phyloP scores from a whole-genome alignment of 306 rosid genomes.

The Prunus dulcis region DNA sequence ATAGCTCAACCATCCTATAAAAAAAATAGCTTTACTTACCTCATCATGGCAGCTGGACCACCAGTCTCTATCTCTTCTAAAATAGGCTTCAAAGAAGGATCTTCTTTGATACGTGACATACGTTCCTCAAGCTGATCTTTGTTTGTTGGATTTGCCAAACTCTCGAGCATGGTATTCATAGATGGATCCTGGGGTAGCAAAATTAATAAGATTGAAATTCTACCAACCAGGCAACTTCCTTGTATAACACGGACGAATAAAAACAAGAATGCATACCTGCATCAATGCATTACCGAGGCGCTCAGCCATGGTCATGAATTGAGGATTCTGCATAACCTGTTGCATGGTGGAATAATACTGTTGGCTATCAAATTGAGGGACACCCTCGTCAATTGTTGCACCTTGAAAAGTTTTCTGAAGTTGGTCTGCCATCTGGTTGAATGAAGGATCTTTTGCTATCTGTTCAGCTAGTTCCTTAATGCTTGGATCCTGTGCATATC shows the following conservation, averaged over 20 bases:
- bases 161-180: conserved; percentile 83
- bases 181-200: conserved; percentile 74
- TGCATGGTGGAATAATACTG: conserved; percentile 86
- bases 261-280: conserved; percentile 61
- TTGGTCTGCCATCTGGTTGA: conserved; percentile 98
- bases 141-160: conserved; percentile 70
- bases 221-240: background rate
- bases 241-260: background rate
- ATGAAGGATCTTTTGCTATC: conserved; percentile 91
- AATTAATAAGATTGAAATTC: conserved; percentile 7
- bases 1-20: conserved; percentile 2
- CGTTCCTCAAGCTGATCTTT: conserved; percentile 95
- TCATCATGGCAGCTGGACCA: conserved; percentile 99
- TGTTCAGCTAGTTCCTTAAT: conserved; percentile 95
- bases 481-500: conserved; percentile 81
- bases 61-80: conserved; percentile 95
- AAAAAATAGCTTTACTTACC: conserved; percentile 39
- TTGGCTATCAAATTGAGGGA: conserved; percentile 83
- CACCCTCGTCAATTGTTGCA: conserved; percentile 48
- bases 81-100: conserved; percentile 93
- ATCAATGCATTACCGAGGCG: conserved; percentile 86
- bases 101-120: conserved; percentile 92
- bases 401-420: conserved; percentile 90
- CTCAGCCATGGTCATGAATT: conserved; percentile 98
- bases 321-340: conserved; percentile 98